phyloP scores from a whole-genome alignment of 805 yeast genomes.

The Wickerhamiella alocasiicola region DNA sequence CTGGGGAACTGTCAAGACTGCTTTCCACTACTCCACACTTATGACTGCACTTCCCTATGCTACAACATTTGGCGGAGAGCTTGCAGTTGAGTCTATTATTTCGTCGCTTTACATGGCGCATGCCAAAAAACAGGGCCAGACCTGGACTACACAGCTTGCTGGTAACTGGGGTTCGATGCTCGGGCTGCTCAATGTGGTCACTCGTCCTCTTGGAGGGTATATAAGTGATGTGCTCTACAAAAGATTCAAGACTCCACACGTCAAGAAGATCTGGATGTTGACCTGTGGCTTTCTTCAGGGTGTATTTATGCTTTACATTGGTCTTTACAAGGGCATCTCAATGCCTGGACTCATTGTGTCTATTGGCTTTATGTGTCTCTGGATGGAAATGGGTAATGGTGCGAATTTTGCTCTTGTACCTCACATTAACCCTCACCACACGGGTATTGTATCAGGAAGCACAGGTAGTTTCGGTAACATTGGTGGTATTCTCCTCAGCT shows the following conservation, averaged over 20 bases:
- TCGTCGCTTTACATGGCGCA: slow-evolving; percentile 14
- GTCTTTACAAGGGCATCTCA: slow-evolving; percentile 23
- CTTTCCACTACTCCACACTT: slow-evolving; percentile 13
- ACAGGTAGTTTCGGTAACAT: slow-evolving; percentile 30
- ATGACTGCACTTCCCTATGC: slow-evolving; percentile 15
- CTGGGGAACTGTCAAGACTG: neutral
- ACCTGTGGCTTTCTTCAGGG: slow-evolving; percentile 27
- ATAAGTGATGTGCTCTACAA: slow-evolving; percentile 25
- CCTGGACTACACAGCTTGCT: slow-evolving; percentile 12
- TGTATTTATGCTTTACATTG: slow-evolving; percentile 29
- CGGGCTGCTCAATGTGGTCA: slow-evolving; percentile 16
- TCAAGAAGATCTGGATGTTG: slow-evolving; percentile 28
- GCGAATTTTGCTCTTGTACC: slow-evolving; percentile 31
- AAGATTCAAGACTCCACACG: slow-evolving; percentile 24
- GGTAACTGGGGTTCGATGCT: slow-evolving; percentile 18
- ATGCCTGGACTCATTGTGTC: slow-evolving; percentile 26
- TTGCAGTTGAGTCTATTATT: slow-evolving; percentile 15
- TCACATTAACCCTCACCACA: slow-evolving; percentile 27
- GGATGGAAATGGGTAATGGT: slow-evolving; percentile 32
- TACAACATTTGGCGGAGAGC: slow-evolving; percentile 17
- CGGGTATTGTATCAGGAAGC: slow-evolving; percentile 30
- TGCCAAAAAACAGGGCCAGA: slow-evolving; percentile 10
- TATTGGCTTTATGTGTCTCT: slow-evolving; percentile 25
- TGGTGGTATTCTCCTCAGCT: slow-evolving; percentile 29
- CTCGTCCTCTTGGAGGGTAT: slow-evolving; percentile 15